These are phyloP conservation scores for Sporobolomyces roseus DNA, from an alignment of 768 basidiomycete genomes.

Conservation along the genomic window DNA sequence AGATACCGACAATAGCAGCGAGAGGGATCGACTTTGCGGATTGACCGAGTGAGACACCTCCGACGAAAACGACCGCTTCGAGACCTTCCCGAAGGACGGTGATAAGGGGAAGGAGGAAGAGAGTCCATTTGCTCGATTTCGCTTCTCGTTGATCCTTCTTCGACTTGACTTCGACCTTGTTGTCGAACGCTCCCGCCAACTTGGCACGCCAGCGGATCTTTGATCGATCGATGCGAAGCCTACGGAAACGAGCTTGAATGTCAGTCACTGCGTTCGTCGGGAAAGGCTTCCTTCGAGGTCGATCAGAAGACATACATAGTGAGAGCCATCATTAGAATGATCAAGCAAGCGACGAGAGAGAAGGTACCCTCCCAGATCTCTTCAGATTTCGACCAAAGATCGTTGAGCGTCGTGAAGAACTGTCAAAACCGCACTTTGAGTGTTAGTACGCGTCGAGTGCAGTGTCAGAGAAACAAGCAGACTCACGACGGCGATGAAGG, in stretches of 20 bases:
- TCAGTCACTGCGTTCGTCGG: too few species aligned
- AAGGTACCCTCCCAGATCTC: slow-evolving; percentile 89
- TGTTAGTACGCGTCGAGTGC: not conserved
- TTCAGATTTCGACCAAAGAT: slow-evolving; percentile 82
- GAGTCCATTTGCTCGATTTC: slow-evolving; percentile 61
- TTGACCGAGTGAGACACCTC: slow-evolving; percentile 82
- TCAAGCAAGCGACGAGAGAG: slow-evolving; percentile 58
- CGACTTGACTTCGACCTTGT: slow-evolving; percentile 40
- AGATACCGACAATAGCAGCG: slow-evolving; percentile 76
- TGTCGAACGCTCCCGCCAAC: slow-evolving; percentile 68
- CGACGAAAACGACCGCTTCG: slow-evolving; percentile 89
- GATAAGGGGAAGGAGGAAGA: slow-evolving; percentile 84
- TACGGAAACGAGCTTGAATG: not conserved
- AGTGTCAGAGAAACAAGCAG: too few species aligned
- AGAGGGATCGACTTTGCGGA: slow-evolving; percentile 72
- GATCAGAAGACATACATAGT: slow-evolving; percentile 56
- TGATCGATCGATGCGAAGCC: slow-evolving; percentile 87
- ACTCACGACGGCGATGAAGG: slow-evolving; percentile 47
- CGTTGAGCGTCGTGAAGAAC: slow-evolving; percentile 84
- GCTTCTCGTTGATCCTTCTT: slow-evolving; percentile 40
- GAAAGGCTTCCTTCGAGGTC: too few species aligned
- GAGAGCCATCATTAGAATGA: slow-evolving; percentile 68
- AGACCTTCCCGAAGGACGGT: slow-evolving; percentile 92
- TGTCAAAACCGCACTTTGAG: slow-evolving; percentile 9
- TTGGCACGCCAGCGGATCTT: slow-evolving; percentile 93